phyloP scores from a whole-genome alignment of 257 asterid species.

The Capsicum rhomboideum region DNA sequence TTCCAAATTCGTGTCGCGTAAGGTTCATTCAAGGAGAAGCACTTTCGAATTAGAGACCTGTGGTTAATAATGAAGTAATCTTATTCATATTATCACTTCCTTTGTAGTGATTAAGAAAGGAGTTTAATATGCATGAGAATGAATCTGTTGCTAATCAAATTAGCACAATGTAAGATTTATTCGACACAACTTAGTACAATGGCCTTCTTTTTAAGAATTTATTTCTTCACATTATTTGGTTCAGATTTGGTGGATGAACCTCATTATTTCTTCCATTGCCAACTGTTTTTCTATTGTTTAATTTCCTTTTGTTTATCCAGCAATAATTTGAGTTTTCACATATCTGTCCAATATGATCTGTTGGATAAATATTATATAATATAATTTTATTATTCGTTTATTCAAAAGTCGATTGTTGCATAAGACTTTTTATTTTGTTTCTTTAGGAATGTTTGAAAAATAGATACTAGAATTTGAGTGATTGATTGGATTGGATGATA shows the following conservation, averaged over 20 bases:
- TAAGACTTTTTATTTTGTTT: not conserved
- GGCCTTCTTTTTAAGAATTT: not conserved
- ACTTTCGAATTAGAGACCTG: not conserved
- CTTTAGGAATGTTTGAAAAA: not conserved
- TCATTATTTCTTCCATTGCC: not conserved
- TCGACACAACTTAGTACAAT: not conserved
- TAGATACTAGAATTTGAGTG: too few species aligned
- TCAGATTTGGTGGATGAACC: not conserved
- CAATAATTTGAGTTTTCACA: not conserved
- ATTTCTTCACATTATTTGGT: not conserved
- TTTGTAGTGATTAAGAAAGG: not conserved
- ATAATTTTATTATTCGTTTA: not conserved
- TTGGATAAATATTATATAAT: not conserved
- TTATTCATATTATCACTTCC: too few species aligned
- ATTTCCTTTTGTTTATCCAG: not conserved
- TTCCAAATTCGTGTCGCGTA: accelerated
- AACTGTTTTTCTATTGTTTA: not conserved
- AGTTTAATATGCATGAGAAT: not conserved
- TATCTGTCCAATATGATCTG: not conserved
- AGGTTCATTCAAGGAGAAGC: not conserved
- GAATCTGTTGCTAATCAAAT: not conserved
- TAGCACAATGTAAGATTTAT: not conserved
- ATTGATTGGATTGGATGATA: too few species aligned
- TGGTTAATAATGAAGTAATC: not conserved
- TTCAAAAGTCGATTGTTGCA: not conserved